Conservation (phyloP, 352 stramenopile genomes). For the Pythium brachiatum region DNA sequence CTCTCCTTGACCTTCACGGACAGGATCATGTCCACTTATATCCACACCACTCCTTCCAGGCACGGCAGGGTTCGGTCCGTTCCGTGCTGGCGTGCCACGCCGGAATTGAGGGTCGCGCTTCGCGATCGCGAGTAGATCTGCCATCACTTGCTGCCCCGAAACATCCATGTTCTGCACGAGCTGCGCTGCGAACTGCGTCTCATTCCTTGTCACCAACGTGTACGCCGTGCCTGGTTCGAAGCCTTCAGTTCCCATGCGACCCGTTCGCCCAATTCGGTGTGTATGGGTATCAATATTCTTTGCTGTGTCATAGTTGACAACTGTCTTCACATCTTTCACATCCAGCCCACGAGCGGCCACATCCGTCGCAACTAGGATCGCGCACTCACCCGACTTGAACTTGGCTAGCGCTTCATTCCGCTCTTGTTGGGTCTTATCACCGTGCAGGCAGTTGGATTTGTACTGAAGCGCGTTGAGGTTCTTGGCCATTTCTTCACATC, state of each 20-base stretch:
- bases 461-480: conserved; percentile 51
- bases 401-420: conserved; percentile 57
- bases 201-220: conserved; percentile 71
- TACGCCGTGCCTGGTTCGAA: conserved; percentile 82
- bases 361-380: conserved; percentile 84
- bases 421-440: conserved; percentile 80
- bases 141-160: conserved; percentile 50
- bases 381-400: conserved; percentile 63
- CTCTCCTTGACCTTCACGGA: not conserved
- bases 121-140: conserved; percentile 60
- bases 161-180: conserved; percentile 86
- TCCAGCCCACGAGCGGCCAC: conserved; percentile 86
- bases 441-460: conserved; percentile 56
- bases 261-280: conserved; percentile 87
- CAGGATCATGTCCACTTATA: not conserved
- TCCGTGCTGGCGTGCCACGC: conserved; percentile 30
- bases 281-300: conserved; percentile 92
- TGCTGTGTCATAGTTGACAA: conserved; percentile 90
- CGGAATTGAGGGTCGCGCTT: conserved; percentile 49
- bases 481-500: conserved; percentile 80
- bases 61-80: not conserved
- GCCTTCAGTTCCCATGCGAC: conserved; percentile 78
- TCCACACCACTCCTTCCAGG: not conserved
- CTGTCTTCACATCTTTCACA: conserved; percentile 89
- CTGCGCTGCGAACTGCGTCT: conserved; percentile 71